These are phyloP conservation scores for Acaromyces ingoldii DNA, from an alignment of 1,284 basidiomycete species.

Conservation along the genomic window DNA sequence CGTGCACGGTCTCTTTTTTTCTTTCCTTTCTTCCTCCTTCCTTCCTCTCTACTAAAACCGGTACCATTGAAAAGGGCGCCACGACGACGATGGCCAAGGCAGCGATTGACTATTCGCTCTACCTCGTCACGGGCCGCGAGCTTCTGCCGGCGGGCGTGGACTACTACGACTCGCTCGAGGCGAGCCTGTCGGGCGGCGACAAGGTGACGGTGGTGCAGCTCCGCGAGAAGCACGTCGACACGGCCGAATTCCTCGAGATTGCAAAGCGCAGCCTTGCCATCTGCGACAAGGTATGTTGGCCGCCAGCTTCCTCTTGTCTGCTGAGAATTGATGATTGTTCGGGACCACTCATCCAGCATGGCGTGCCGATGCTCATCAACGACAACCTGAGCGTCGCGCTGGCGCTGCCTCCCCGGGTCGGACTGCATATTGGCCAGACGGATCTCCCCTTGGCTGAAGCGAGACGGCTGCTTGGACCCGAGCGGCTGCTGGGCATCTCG, in stretches of 20 bases:
- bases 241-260: constrained; percentile 66
- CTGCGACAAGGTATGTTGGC: constrained; percentile 60
- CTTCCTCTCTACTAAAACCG: no score
- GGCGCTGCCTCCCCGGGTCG: constrained; percentile 58
- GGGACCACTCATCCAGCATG: constrained; percentile 56
- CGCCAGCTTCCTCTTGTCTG: background rate
- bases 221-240: constrained; percentile 34
- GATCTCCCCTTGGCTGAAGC: constrained; percentile 75
- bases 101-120: constrained; percentile 35
- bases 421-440: constrained; percentile 84
- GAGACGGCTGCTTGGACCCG: constrained; percentile 60
- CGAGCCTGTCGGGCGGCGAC: constrained; percentile 74
- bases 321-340: background rate
- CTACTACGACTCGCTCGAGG: constrained; percentile 72
- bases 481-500: constrained; percentile 74
- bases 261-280: constrained; percentile 68
- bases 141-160: constrained; percentile 66
- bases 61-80: no score
- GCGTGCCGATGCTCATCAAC: constrained; percentile 82
- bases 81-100: background rate
- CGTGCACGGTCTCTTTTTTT: no score
- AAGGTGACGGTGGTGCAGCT: constrained; percentile 80
- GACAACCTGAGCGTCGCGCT: constrained; percentile 42
- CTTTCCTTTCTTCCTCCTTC: no score
- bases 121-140: constrained; percentile 74